Conservation (phyloP, 306 rosid genomes). For the Citrullus amarus region DNA sequence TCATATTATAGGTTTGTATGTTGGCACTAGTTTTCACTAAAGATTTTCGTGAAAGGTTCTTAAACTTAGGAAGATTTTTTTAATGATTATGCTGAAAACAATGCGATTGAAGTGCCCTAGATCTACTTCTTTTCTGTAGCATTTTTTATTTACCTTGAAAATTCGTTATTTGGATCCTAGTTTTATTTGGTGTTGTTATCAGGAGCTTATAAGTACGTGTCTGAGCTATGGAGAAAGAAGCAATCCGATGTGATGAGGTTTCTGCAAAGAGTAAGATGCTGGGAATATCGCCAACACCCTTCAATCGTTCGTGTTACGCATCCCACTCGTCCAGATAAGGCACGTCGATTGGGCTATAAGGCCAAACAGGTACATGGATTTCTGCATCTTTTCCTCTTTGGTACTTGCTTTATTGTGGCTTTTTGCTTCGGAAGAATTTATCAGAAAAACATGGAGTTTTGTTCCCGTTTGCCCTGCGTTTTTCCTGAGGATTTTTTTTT, state of each 20-base stretch:
- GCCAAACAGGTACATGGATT: conserved; percentile 59
- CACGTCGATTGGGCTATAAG: conserved; percentile 86
- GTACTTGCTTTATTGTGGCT: not conserved
- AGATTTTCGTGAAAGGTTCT: not conserved
- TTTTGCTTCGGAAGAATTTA: not conserved
- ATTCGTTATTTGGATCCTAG: not conserved
- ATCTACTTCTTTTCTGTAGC: no score
- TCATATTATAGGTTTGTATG: not conserved
- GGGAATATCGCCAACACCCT: conserved; percentile 90
- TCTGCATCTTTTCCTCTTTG: no score
- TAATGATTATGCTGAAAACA: not conserved
- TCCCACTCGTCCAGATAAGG: conserved; percentile 90
- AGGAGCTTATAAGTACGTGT: conserved; percentile 90
- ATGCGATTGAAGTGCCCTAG: not conserved
- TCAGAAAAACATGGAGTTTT: not conserved
- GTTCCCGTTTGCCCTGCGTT: not conserved
- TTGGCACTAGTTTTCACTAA: not conserved
- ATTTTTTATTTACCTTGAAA: not conserved
- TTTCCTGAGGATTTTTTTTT: not conserved
- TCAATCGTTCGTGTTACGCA: conserved; percentile 73
- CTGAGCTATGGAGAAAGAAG: conserved; percentile 94
- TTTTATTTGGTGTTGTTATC: not conserved
- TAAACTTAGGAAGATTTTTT: not conserved
- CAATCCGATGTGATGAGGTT: conserved; percentile 86
- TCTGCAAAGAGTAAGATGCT: conserved; percentile 83